Evolutionary conservation across 106 monocot species (phyloP), one percentile per base, ranked within the genome.

Genomic region (Hemerocallis citrina): DNA sequence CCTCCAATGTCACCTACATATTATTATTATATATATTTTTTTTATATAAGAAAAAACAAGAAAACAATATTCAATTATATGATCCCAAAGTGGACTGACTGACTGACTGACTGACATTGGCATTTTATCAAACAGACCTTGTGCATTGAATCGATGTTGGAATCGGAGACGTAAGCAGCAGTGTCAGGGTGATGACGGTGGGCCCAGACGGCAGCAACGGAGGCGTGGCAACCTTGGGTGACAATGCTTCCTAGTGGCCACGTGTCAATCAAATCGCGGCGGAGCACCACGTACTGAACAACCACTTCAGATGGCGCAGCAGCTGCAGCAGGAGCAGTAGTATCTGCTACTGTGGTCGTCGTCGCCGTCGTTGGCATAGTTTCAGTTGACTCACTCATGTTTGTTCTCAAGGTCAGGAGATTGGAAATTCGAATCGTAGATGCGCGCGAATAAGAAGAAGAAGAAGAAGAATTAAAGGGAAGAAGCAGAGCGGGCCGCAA

Each of bases 271-370:
- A 98, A 81, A 60, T 88, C 91, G 24, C 96, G 86, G 16, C 96
- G 81, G 41, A 98, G 96, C n/a, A 98, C 88, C 27, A 98, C 84
- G 75, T 91, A 98, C 71, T 98, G 96, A 33, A 98, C 81, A 19
- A 91, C 6, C 55, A 77, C 73, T 50, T 87, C 86, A 9, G 16
- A 22, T 7, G 59, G 1, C 39, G 36, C 59, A 4, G 36, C 24
- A 25, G 57, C 31, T 24, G 21, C 14, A 13, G 55, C 15, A n/a
- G 33, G 16, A 34, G 8, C 36, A 19, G 35, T n/a, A n/a, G n/a
- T n/a, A n/a, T n/a, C n/a, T n/a, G n/a, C n/a, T n/a, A n/a, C n/a
- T n/a, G n/a, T n/a, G n/a, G n/a, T n/a, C n/a, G n/a, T n/a, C n/a
- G n/a, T n/a, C n/a, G n/a, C n/a, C n/a, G n/a, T n/a, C n/a, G n/a